Evolutionary conservation across 768 basidiomycete species (phyloP), one percentile per base, ranked within the genome.

Genomic region (Inosperma sp.): DNA sequence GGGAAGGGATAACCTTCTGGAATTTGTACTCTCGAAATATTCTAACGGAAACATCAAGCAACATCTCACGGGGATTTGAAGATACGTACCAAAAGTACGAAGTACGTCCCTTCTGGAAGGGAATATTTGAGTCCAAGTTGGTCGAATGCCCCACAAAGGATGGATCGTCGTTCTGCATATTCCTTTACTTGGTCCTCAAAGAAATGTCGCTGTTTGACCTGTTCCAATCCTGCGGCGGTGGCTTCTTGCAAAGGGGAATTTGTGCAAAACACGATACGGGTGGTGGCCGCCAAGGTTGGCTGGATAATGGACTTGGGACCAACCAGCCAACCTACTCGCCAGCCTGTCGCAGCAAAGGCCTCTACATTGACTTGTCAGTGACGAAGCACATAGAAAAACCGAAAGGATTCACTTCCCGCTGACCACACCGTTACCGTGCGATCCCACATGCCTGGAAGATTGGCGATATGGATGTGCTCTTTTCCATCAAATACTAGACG

Each of bases 371-470:
- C 55, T 34, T 49, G 12, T 7, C 4, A 36, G 47, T 17, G 21
- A 37, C 35, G 50, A 37, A 47, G 42, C 26, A 40, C n/a, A n/a
- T 39, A 16, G 48, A 47, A 42, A 52, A 33, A 16, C n/a, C 13
- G 7, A 33, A 31, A 35, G 22, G 12, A 36, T 14, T 5, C 68
- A 92, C 92, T 95, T 59, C 93, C 93, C 23, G 90, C 94, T n/a
- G 92, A 94, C 33, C 88, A 84, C 48, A 97, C 90, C 6, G 95
- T 97, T 35, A 99, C 84, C 0, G 96, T 99, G 36, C 96, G 83
- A 57, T 97, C 90, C 94, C 94, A 98, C 90, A 98, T 96, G 17
- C 93, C 91, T 5, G 93, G 94, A n/a, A 99, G 77, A 29, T 75
- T 90, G 3, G 95, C 94, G 59, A 98, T 87, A 48, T 95, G 85